Evolutionary conservation across 2,329 filamentous ascomycete genomes (phyloP), one percentile per base, ranked within the genome.

Genomic region (Scopulariopsis brevicaulis): DNA sequence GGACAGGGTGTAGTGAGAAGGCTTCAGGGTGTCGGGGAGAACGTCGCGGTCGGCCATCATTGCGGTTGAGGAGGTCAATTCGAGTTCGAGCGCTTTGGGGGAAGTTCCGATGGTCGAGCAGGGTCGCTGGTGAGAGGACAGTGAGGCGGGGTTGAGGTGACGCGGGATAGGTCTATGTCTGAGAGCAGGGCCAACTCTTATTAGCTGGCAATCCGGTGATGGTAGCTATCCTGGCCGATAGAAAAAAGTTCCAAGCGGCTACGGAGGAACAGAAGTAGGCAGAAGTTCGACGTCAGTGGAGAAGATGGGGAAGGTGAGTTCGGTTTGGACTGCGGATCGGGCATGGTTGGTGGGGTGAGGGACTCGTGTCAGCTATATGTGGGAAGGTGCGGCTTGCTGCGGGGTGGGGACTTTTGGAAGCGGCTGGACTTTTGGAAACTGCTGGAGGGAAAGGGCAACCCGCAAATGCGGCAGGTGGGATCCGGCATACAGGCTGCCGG

Each of bases 1-100:
- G 58, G 86, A 90, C 63, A 99, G 78, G 66, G 83, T 78, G 74
- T 99, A 99, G 75, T 97, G 90, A 62, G 79, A 76, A 2, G 94
- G 91, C 75, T 90, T 93, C 69, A 93, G 84, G 64, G 72, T 73
- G 65, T 77, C 75, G 54, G 83, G 82, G 61, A 86, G 79, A 63
- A 83, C 77, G 60, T 86, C 82, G 68, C 83, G 77, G 70, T 85
- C 82, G 56, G 75, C 71, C 77, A 83, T 83, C 64, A 63, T 67
- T 60, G 60, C 58, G 46, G 64, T 60, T 56, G 61, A 60, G 15
- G 50, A 24, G 14, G 46, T 22, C 18, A 56, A 37, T 58, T 62
- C 64, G 58, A 64, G 60, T 60, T 63, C 63, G 18, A 65, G 51
- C 10, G 64, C 63, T 59, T 62, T 61, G 56, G 61, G 57, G 18